Evolutionary conservation across 2,329 filamentous ascomycete genomes (phyloP), one percentile per base, ranked within the genome.

Genomic region (Ceratocystis cacaofunesta): DNA sequence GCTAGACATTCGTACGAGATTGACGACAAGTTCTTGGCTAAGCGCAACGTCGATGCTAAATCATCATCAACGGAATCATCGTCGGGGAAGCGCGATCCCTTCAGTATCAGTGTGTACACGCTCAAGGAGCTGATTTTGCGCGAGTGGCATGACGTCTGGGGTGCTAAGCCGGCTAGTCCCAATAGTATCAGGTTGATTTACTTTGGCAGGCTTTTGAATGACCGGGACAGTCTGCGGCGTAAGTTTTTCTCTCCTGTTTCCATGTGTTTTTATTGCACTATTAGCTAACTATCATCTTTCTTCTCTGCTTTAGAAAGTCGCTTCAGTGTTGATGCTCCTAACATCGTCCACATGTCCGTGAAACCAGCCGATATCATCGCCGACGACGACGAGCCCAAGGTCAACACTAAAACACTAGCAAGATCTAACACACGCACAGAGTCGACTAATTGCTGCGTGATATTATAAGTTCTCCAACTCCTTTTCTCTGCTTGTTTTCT

Each of bases 71-170:
- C 75, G 36, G 36, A 41, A 5, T 41, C 12, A 5, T 30, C 85
- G 25, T 55, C 60, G 8, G 65, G 84, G 41, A 79, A 76, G 68
- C 80, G 83, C 69, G 90, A 96, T 72, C 91, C 91, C 0, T 92
- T 90, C 73, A 89, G 87, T 72, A 90, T 97, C 76, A 95, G 89
- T 70, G 87, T 96, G 62, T 96, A 96, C 74, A 95, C 90, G 2
- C 78, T 97, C 69, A 96, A 96, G 76, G 91, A 96, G 77, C 78
- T 96, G 72, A 96, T 97, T 73, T 83, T 94, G 78, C 82, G 90
- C 71, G 92, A 96, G 74, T 97, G 92, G 92, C 82, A 90, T 70
- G 86, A 86, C 71, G 90, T 96, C 73, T 96, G 92, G 92, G 92
- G 96, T 71, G 78, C 85, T 17, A 86, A 89, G 72, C 92, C 92